Evolutionary conservation across 2,329 filamentous ascomycete genomes (phyloP), one percentile per base, ranked within the genome.

Genomic region (Cladosporium colombiae): DNA sequence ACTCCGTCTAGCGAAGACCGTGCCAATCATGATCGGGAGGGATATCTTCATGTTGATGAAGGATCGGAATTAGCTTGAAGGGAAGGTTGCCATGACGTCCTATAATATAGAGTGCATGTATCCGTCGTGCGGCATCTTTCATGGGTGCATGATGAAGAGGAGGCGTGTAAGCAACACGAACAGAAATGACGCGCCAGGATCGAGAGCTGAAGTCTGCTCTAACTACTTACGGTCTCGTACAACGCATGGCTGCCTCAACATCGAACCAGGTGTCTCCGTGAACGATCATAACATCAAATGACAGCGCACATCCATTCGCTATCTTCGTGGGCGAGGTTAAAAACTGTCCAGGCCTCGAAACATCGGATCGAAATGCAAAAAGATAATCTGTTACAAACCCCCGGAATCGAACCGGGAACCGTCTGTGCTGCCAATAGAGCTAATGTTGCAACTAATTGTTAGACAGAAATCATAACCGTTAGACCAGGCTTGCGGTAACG

Each of bases 401-500:
- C 52, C 52, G 52, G 52, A 55, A 55, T 55, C 52, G 52, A 55
- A 55, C 52, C 52, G 52, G 52, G 52, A 55, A 55, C 52, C 52
- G 8, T 55, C 52, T 55, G 52, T 55, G 52, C 52, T 21, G 18
- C 52, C 52, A 55, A 55, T 55, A 11, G 52, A 21, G 52, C 52
- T 55, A 4, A 21, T 33, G 10, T 21, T 55, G 52, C 31, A 55
- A 55, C 52, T 11, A 18, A 53, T 29, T 55, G 52, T 55, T 55
- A 55, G 52, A 55, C 52, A 55, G 52, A 55, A 55, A 55, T 55
- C 52, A 55, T 55, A 55, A 55, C 52, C 52, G 52, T 29, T 55
- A 55, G 52, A 55, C 52, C 52, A 55, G 52, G 52, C 52, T 55
- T 55, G 52, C n/a, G n/a, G n/a, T n/a, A n/a, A n/a, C n/a, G n/a